Evolutionary conservation across 345 rosid genomes (phyloP).

Genomic region (Eucalyptus coolabah): DNA sequence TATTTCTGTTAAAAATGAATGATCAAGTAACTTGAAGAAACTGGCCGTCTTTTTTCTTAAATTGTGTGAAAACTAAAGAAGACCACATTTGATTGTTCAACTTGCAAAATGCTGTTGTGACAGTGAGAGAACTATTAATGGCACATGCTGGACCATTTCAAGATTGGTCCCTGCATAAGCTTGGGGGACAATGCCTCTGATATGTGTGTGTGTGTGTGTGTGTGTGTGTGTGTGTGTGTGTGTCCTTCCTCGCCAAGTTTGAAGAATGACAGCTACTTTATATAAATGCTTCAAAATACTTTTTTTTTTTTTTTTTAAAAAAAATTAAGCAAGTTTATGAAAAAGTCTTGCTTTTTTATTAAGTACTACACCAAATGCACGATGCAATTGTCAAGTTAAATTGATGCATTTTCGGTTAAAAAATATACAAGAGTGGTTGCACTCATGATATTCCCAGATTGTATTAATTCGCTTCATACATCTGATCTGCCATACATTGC

Average conservation of each 20-base stretch:
- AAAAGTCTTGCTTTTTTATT: background rate
- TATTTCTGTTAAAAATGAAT: background rate
- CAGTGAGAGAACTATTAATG: background rate
- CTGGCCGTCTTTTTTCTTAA: background rate
- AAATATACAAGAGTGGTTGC: background rate
- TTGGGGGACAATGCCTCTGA: background rate
- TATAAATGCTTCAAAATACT: background rate
- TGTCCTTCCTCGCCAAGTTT: background rate
- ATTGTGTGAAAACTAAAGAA: background rate
- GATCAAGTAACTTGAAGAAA: background rate
- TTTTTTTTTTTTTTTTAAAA: background rate
- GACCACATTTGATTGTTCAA: background rate
- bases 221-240: background rate
- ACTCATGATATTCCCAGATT: background rate
- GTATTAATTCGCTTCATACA: background rate
- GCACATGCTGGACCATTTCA: background rate
- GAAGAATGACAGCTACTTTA: background rate
- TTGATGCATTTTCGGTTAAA: background rate
- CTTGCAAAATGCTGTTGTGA: background rate
- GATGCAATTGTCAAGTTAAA: background rate
- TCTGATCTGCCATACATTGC: background rate
- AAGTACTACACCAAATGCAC: background rate
- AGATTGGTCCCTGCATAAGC: background rate
- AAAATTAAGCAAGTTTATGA: background rate
- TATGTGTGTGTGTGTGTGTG: background rate